phyloP scores from a whole-genome alignment of 106 monocot genomes.

The Dendrobium officinale region DNA sequence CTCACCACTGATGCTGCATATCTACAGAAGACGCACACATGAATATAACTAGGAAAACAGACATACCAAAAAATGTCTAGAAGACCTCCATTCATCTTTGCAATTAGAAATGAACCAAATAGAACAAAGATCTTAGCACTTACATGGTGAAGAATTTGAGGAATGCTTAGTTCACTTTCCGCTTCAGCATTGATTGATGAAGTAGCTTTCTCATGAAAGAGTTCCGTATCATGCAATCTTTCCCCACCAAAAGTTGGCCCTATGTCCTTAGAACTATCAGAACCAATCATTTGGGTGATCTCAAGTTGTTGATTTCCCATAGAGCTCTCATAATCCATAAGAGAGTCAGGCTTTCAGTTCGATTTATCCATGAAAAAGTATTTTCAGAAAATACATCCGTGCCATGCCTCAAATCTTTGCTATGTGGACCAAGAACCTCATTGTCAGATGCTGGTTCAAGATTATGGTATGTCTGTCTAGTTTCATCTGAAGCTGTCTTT shows the following conservation, averaged over 20 bases:
- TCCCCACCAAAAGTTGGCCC: conserved; percentile 22
- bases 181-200: conserved; percentile 22
- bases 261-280: conserved; percentile 33
- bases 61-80: no score
- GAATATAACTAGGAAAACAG: conserved; percentile 18
- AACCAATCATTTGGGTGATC: conserved; percentile 28
- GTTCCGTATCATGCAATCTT: conserved; percentile 24
- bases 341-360: conserved; percentile 31
- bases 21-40: conserved; percentile 70
- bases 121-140: background rate
- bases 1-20: conserved; percentile 56
- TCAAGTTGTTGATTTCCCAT: conserved; percentile 44
- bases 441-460: conserved; percentile 29
- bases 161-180: conserved; percentile 66
- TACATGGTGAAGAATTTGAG: conserved; percentile 88
- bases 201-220: conserved; percentile 24
- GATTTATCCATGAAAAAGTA: conserved; percentile 23
- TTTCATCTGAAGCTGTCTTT: conserved; percentile 41
- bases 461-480: conserved; percentile 29
- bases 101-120: background rate
- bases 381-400: conserved; percentile 15
- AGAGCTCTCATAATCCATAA: conserved; percentile 40
- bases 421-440: conserved; percentile 23
- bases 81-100: no score
- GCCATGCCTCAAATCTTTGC: conserved; percentile 26